Percentiles rank a stretch among this genome's conserved stretches.
phyloP scores from a whole-genome alignment of 2,329 filamentous ascomycete species.

The Thermomyces lanuginosus region DNA sequence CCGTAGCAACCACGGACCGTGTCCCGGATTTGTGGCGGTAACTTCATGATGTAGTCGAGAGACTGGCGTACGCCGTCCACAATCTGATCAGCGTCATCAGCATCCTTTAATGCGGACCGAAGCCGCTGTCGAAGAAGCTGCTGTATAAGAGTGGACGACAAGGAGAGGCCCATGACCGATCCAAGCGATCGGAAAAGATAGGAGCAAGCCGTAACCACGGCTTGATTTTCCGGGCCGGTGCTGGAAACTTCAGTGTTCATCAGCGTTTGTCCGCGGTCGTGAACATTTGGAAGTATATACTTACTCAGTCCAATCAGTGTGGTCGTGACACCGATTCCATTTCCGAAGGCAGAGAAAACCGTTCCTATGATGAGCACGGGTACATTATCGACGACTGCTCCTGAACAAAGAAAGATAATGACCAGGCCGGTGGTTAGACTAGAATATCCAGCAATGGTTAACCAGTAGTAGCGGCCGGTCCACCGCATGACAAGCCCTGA shows the following conservation, averaged over 20 bases:
- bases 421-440: constrained; percentile 39
- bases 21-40: constrained; percentile 39
- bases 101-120: constrained; percentile 35
- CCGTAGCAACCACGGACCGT: constrained; percentile 54
- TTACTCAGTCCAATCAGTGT: constrained; percentile 50
- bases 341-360: constrained; percentile 37
- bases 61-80: constrained; percentile 53
- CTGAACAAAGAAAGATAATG: constrained; percentile 42
- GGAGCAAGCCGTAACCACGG: constrained; percentile 60
- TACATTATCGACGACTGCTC: constrained; percentile 34
- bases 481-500: constrained; percentile 51
- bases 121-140: constrained; percentile 34
- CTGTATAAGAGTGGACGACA: constrained; percentile 56
- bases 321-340: constrained; percentile 49
- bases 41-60: constrained; percentile 37
- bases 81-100: constrained; percentile 46
- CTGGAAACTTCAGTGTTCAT: constrained; percentile 41
- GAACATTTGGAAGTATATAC: constrained; percentile 13
- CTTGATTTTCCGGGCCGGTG: constrained; percentile 48
- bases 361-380: constrained; percentile 42
- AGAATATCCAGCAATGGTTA: constrained; percentile 44
- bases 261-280: too few relatives aligned
- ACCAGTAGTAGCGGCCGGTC: constrained; percentile 54
- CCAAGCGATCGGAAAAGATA: constrained; percentile 67
- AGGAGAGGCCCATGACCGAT: constrained; percentile 48